Conservation (phyloP, 2,329 filamentous ascomycete genomes). For the Leptographium wingfieldii region DNA sequence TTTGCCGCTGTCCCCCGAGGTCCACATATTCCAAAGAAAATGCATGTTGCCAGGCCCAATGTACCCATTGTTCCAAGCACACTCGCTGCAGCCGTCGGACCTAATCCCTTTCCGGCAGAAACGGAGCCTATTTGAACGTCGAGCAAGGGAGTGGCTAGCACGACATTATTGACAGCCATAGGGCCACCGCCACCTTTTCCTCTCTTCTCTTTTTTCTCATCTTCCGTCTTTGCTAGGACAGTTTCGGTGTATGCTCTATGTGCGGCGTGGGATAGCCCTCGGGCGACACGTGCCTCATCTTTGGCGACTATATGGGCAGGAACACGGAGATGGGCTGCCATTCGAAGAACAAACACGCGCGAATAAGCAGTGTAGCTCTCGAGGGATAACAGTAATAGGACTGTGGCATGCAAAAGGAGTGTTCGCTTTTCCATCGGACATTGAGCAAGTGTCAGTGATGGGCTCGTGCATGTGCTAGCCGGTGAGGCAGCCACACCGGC, state of each 20-base stretch:
- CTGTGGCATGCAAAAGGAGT: conserved; percentile 57
- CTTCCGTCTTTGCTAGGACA: conserved; percentile 48
- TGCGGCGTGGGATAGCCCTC: conserved; percentile 63
- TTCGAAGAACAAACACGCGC: conserved; percentile 54
- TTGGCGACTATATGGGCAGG: conserved; percentile 50
- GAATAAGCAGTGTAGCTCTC: conserved; percentile 68
- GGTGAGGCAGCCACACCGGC: conserved; percentile 13
- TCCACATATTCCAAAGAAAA: conserved; percentile 85
- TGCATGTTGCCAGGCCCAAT: conserved; percentile 65
- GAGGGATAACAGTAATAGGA: conserved; percentile 62
- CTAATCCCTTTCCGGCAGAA: conserved; percentile 65
- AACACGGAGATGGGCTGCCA: conserved; percentile 60
- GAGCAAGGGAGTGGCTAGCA: conserved; percentile 64
- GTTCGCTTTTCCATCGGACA: conserved; percentile 49
- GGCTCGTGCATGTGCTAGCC: neutral
- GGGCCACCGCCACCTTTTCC: conserved; percentile 51
- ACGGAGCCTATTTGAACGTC: conserved; percentile 69
- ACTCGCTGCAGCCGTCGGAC: conserved; percentile 59
- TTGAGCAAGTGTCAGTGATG: conserved; percentile 22
- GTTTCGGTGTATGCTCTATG: conserved; percentile 51
- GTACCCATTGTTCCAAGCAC: conserved; percentile 71
- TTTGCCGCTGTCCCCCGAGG: conserved; percentile 62
- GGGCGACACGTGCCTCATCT: conserved; percentile 64
- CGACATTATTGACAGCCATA: conserved; percentile 59
- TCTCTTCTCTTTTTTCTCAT: conserved; percentile 50